Conservation (phyloP, 495 filamentous ascomycete genomes). For the Cudoniella acicularis region DNA sequence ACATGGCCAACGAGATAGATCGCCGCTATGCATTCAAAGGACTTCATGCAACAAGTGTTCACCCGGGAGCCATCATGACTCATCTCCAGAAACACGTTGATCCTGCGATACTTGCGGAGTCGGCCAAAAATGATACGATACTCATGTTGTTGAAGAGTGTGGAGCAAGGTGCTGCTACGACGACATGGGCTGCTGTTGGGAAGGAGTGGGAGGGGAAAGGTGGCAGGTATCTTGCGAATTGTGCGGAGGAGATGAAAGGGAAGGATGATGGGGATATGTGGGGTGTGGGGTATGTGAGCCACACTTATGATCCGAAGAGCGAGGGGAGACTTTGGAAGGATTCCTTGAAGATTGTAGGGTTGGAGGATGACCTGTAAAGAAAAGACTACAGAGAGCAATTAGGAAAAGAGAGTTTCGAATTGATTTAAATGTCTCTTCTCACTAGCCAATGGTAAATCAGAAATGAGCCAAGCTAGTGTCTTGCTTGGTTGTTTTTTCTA, state of each 20-base stretch:
- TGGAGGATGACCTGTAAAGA: not conserved
- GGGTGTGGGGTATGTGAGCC: not conserved
- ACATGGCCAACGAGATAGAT: slow-evolving; percentile 39
- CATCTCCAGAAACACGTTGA: not conserved
- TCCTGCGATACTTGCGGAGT: not conserved
- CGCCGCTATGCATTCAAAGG: slow-evolving; percentile 33
- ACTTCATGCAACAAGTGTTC: slow-evolving; percentile 33
- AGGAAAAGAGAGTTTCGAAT: too few species aligned
- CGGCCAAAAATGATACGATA: not conserved
- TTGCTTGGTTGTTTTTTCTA: too few species aligned
- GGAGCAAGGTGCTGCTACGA: slow-evolving; percentile 40
- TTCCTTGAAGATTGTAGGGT: slow-evolving; percentile 31
- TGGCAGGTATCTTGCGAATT: slow-evolving; percentile 40
- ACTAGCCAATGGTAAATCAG: too few species aligned
- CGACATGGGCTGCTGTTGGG: slow-evolving; percentile 36
- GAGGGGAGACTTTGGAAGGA: slow-evolving; percentile 35
- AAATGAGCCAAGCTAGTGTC: too few species aligned
- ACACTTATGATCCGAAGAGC: slow-evolving; percentile 29
- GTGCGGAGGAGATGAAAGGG: slow-evolving; percentile 13
- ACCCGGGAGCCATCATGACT: slow-evolving; percentile 29
- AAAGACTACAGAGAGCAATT: too few species aligned
- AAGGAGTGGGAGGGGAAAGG: slow-evolving; percentile 32
- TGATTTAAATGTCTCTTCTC: not conserved
- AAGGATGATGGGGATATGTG: slow-evolving; percentile 11
- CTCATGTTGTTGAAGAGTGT: slow-evolving; percentile 28